Evolutionary conservation across 1,139 yeast species (phyloP).

Genomic region (Geotrichum cucujoidarum): DNA sequence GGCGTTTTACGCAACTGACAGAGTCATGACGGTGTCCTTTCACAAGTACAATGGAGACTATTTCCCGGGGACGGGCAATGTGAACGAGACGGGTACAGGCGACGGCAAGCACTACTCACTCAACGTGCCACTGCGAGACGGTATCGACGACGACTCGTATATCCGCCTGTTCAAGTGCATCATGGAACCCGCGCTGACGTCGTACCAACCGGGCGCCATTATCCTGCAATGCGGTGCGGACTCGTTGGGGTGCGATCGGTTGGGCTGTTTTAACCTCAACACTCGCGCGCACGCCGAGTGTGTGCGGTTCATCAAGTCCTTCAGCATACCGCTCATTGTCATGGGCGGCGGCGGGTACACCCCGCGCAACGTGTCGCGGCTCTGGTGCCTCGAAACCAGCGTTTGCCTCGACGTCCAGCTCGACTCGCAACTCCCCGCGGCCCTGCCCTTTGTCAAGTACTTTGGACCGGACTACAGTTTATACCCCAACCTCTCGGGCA

Average conservation of each 20-base stretch:
- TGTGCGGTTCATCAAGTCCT: slow-evolving; percentile 76
- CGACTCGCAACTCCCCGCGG: slow-evolving; percentile 70
- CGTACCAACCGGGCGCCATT: slow-evolving; percentile 84
- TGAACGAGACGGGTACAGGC: slow-evolving; percentile 82
- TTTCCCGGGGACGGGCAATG: slow-evolving; percentile 93
- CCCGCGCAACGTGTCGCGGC: slow-evolving; percentile 86
- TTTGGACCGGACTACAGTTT: slow-evolving; percentile 89
- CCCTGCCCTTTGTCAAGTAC: slow-evolving; percentile 77
- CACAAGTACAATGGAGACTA: slow-evolving; percentile 94
- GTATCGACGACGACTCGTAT: slow-evolving; percentile 91
- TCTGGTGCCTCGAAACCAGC: slow-evolving; percentile 95
- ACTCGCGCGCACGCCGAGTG: slow-evolving; percentile 95
- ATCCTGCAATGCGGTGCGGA: slow-evolving; percentile 98
- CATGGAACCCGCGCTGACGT: slow-evolving; percentile 79
- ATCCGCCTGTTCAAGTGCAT: slow-evolving; percentile 71
- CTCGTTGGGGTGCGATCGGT: slow-evolving; percentile 84
- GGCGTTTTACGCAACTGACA: slow-evolving; percentile 89
- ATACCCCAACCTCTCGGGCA: slow-evolving; percentile 85
- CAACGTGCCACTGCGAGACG: slow-evolving; percentile 92
- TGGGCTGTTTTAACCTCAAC: slow-evolving; percentile 89
- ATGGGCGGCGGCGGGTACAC: slow-evolving; percentile 98
- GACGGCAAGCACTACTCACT: slow-evolving; percentile 80
- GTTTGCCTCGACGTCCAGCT: slow-evolving; percentile 73
- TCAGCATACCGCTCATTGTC: slow-evolving; percentile 84
- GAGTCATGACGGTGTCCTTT: slow-evolving; percentile 93